Base-by-base conservation (phyloP, 1,139 yeast genomes). In the Casaregolazyma suthepensis region DNA sequence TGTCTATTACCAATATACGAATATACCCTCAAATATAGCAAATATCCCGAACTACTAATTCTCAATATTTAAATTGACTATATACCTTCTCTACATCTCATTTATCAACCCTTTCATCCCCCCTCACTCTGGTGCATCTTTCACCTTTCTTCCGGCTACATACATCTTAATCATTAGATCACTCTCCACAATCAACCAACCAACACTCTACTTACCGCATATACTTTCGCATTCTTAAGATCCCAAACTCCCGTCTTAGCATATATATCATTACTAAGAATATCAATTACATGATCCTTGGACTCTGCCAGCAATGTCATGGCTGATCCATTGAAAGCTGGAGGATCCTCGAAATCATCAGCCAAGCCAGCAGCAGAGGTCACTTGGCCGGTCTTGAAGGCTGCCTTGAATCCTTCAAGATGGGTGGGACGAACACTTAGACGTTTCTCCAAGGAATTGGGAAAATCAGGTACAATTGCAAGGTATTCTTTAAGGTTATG, bases 161-260 rank as follows among this genome's bases (percentile, higher is more conserved):
- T 45, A 42, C 5, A 45, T 15, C 53, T 51, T 2, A 18, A 19
- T 9, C 17, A 9, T 17, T 15, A 19, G 26, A 9, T 4, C 18
- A 13, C 13, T 12, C 13, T 22, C 15, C 38, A 10, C 3, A 17
- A 29, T 15, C 38, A 13, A 19, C 13, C 40, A 31, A 20, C 37
- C 52, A 19, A 12, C 31, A 43, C n/a, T n/a, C n/a, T n/a, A n/a
- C 50, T 26, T 42, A 67, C 70, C 35, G 91, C 91, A 63, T 79
- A 75, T 50, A 86, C 79, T 59, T 81, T 65, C 22, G 80, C 84
- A 53, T 75, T 78, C 46, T 82, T 80, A 57, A 86, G 65, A 66
- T 87, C 94, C 96, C 96, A 87, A 56, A 87, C 78, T 0, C 90
- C 93, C 31, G 76, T 74, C 59, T 73, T 74, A 59, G 80, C 79